A percentile compares a stretch with the other conserved stretches of the same genome.
phyloP scores from a whole-genome alignment of 306 rosid species.

The Trichosanthes truncata region DNA sequence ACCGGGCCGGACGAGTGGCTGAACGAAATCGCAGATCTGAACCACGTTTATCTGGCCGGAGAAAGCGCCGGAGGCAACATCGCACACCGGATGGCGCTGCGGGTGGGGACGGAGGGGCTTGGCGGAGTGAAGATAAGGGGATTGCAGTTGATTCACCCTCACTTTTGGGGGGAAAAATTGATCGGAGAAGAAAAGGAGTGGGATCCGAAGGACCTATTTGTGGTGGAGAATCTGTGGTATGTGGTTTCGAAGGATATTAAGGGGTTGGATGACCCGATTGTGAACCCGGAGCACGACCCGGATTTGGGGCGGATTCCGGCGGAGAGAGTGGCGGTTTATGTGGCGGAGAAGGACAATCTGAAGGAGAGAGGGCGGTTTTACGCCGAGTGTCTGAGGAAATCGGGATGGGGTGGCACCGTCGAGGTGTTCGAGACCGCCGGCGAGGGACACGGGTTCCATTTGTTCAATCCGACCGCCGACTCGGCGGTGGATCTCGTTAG shows the following conservation, averaged over 20 bases:
- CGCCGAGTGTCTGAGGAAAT: slow-evolving; percentile 29
- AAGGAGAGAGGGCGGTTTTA: slow-evolving; percentile 43
- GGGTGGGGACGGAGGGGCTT: slow-evolving; percentile 31
- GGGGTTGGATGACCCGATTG: slow-evolving; percentile 40
- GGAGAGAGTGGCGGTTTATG: background rate
- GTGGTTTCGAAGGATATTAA: slow-evolving; percentile 16
- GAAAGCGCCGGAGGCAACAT: slow-evolving; percentile 75
- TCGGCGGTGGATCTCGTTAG: slow-evolving; percentile 8
- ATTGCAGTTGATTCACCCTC: slow-evolving; percentile 46
- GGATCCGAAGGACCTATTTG: background rate
- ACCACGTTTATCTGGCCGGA: slow-evolving; percentile 37
- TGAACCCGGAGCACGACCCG: slow-evolving; percentile 57
- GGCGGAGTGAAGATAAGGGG: slow-evolving; percentile 34
- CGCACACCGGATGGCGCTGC: slow-evolving; percentile 41
- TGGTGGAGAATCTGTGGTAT: slow-evolving; percentile 33
- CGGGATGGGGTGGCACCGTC: slow-evolving; percentile 36
- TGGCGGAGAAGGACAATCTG: slow-evolving; percentile 26
- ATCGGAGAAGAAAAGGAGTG: slow-evolving; percentile 21
- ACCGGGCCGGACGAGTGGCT: slow-evolving; percentile 50
- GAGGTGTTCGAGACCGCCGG: slow-evolving; percentile 34
- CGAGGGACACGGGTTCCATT: slow-evolving; percentile 13
- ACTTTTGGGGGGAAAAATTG: slow-evolving; percentile 47
- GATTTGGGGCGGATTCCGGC: slow-evolving; percentile 26
- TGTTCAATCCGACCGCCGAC: background rate
- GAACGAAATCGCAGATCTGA: slow-evolving; percentile 36